These are phyloP conservation scores for Collybia nuda DNA, from an alignment of 768 basidiomycete species.

Conservation along the genomic window DNA sequence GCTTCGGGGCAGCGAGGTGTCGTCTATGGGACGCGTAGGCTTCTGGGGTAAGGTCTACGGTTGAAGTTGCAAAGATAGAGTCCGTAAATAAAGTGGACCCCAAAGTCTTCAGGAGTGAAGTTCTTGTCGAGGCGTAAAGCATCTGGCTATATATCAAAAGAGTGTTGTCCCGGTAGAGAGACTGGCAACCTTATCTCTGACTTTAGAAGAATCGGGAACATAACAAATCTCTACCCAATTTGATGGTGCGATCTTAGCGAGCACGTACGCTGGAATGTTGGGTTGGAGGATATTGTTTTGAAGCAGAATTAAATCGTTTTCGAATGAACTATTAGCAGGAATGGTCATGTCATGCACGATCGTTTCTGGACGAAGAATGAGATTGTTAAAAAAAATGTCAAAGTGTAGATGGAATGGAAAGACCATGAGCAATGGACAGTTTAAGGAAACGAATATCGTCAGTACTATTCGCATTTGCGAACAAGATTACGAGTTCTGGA, in stretches of 20 bases:
- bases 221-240: constrained; percentile 80
- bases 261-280: constrained; percentile 70
- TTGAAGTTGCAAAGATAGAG: constrained; percentile 76
- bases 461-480: constrained; percentile 56
- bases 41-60: constrained; percentile 60
- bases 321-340: constrained; percentile 47
- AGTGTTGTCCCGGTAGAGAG: background rate
- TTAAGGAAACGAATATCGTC: constrained; percentile 69
- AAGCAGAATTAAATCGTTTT: constrained; percentile 60
- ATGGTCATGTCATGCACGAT: constrained; percentile 62
- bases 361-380: constrained; percentile 48
- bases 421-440: constrained; percentile 75
- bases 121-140: constrained; percentile 83
- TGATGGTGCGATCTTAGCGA: constrained; percentile 58
- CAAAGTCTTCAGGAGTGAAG: constrained; percentile 66
- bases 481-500: constrained; percentile 51
- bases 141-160: constrained; percentile 49
- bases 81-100: constrained; percentile 74
- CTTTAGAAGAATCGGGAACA: constrained; percentile 78
- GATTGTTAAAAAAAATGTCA: constrained; percentile 5
- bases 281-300: constrained; percentile 53
- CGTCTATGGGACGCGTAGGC: constrained; percentile 74
- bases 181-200: constrained; percentile 72
- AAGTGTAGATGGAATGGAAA: constrained; percentile 17
- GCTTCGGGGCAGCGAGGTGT: constrained; percentile 75